Conservation (phyloP, 805 yeast genomes). For the Myxozyma neotropica region DNA sequence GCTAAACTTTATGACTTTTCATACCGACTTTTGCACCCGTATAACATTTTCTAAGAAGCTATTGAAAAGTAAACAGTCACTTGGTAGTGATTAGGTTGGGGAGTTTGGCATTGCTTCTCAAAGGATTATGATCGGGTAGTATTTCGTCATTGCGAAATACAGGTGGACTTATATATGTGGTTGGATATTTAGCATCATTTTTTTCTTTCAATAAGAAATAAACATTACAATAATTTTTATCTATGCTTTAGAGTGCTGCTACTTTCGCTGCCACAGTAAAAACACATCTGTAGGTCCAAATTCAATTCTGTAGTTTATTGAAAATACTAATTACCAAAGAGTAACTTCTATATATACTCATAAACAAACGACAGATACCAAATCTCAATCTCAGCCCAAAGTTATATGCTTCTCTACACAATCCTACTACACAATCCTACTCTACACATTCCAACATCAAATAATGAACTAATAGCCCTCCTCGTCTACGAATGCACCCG, state of each 20-base stretch:
- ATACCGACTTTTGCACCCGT: neutral
- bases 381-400: neutral
- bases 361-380: neutral
- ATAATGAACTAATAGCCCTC: neutral
- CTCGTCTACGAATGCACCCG: slow-evolving; percentile 12
- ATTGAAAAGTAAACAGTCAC: neutral
- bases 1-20: slow-evolving; percentile 1
- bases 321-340: no score
- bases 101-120: neutral
- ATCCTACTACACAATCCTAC: neutral
- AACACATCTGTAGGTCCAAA: no score
- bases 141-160: neutral
- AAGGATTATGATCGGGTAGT: neutral
- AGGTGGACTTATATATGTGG: neutral
- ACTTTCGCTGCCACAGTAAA: neutral
- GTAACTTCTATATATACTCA: neutral
- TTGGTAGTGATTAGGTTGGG: neutral
- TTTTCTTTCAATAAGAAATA: neutral
- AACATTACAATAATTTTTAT: neutral
- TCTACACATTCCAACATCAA: neutral
- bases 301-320: neutral
- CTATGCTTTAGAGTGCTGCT: no score
- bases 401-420: no score
- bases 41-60: neutral
- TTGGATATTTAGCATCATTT: neutral